phyloP scores from a whole-genome alignment of 73 alveolate species.

The Paramecium tetraurelia region DNA sequence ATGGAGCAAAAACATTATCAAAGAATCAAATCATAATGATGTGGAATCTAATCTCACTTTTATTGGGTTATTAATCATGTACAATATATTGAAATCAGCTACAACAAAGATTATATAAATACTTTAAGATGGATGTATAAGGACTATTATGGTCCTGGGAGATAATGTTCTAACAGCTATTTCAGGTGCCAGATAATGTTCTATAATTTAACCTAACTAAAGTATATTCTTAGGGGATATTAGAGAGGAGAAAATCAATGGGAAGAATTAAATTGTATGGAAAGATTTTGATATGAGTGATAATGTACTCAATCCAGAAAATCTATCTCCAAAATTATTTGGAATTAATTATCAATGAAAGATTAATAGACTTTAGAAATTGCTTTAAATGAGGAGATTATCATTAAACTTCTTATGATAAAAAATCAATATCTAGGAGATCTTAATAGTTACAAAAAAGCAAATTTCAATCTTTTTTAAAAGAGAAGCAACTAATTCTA shows the following conservation, averaged over 20 bases:
- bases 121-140: constrained; percentile 77
- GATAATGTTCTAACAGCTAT: constrained; percentile 96
- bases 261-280: constrained; percentile 49
- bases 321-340: constrained; percentile 43
- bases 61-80: constrained; percentile 88
- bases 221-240: constrained; percentile 86
- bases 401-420: background rate
- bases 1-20: constrained; percentile 79
- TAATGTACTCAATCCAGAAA: constrained; percentile 52
- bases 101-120: constrained; percentile 76
- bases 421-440: background rate
- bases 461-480: background rate
- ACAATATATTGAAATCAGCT: constrained; percentile 85
- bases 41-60: constrained; percentile 85
- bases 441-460: background rate
- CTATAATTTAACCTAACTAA: constrained; percentile 72
- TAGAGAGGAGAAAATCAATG: constrained; percentile 62
- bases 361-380: constrained; percentile 9
- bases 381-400: background rate
- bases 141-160: constrained; percentile 97
- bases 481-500: background rate
- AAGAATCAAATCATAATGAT: constrained; percentile 78
- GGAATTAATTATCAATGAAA: background rate
- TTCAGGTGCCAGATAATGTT: constrained; percentile 92
- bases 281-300: constrained; percentile 62